Base-by-base conservation (phyloP, 495 filamentous ascomycete species). In the Penicillium angulare region DNA sequence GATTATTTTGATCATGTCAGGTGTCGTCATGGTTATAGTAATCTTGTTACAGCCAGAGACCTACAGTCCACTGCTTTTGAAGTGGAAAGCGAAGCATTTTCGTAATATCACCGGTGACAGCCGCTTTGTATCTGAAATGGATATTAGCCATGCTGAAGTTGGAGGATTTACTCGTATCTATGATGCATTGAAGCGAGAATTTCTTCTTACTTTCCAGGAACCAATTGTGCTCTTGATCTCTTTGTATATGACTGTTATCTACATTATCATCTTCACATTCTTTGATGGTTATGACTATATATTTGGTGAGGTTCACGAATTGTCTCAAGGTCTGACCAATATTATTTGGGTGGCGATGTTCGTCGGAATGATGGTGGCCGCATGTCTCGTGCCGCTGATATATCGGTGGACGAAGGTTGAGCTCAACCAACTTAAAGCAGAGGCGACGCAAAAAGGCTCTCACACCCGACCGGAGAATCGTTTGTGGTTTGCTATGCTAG, bases 241-340 rank as follows among this genome's bases (percentile, higher is more conserved):
- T 0, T 53, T 80, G 0, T 86, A 85, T 56, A 61, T 86, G 17
- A 75, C 77, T 0, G 57, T 85, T 3, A 65, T 86, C 26, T 87
- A 85, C 50, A 75, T 82, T 44, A 68, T 86, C 7, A 71, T 86
- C 0, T 86, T 86, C 61, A 78, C 79, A 5, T 85, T 85, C 57
- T 62, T 84, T 10, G 72, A 77, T 26, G 83, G 81, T 4, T 87
- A 84, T 59, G 71, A 71, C 2, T 81, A 74, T 56, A 75, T 87
- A 52, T 88, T 85, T 57, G 61, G 61, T 13, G 67, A 80, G 2
- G 78, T 74, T 1, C 78, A 86, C 49, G 69, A 70, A 13, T 67
- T 81, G 27, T 71, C 66, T 0, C 43, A 75, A 17, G 75, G 76
- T 4, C 50, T 77, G 10, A 82, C 78, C 0, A 78, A 75, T 13